Conservation (phyloP, 805 yeast species). For the Metschnikowia aberdeeniae region DNA sequence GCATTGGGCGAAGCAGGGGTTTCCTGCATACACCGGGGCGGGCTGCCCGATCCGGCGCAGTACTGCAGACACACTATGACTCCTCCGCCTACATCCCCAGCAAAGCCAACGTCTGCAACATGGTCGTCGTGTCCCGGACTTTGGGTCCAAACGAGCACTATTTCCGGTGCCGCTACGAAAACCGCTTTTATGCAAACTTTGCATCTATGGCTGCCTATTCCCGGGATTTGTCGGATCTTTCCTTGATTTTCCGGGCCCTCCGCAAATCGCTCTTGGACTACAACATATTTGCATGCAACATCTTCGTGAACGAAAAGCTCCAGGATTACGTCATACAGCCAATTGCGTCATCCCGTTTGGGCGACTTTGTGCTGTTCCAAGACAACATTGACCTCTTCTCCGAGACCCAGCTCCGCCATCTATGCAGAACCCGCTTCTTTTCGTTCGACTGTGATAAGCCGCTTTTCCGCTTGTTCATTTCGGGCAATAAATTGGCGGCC, state of each 20-base stretch:
- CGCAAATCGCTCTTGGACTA: constrained; percentile 32
- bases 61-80: too few species aligned
- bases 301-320: constrained; percentile 16
- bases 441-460: constrained; percentile 23
- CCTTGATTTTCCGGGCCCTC: constrained; percentile 24
- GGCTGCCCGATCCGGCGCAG: too few species aligned
- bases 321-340: constrained; percentile 22
- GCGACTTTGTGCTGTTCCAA: constrained; percentile 23
- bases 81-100: too few species aligned
- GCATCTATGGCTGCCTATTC: constrained; percentile 32
- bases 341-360: constrained; percentile 19
- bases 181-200: constrained; percentile 30
- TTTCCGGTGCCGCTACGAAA: constrained; percentile 30
- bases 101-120: neutral
- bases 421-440: constrained; percentile 17
- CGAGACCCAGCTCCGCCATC: constrained; percentile 27
- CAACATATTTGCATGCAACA: constrained; percentile 31
- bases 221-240: constrained; percentile 14
- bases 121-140: constrained; percentile 16
- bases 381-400: constrained; percentile 17
- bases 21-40: too few species aligned
- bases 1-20: too few species aligned
- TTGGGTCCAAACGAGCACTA: constrained; percentile 32
- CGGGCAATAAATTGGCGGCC: constrained; percentile 23
- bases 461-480: constrained; percentile 25